These are phyloP conservation scores for Musa troglodytarum DNA, from an alignment of 176 grass and related monocot genomes.

Conservation along the genomic window DNA sequence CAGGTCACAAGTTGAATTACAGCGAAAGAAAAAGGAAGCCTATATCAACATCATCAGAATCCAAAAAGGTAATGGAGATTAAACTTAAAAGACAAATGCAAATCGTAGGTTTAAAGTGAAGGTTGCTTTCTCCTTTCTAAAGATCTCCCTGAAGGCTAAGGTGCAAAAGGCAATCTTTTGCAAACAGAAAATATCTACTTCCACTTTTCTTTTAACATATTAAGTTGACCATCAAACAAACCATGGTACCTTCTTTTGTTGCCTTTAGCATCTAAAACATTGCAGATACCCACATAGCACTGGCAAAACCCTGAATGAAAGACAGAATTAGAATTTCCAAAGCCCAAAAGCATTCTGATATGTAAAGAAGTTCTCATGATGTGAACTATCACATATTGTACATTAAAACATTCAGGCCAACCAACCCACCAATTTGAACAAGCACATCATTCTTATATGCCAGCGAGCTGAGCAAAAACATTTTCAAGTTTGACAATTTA, in stretches of 20 bases:
- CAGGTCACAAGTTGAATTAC: not conserved
- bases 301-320: constrained; percentile 89
- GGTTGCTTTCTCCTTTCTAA: not conserved
- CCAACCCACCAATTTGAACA: constrained; percentile 1
- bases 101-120: not conserved
- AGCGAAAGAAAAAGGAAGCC: not conserved
- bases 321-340: constrained; percentile 57
- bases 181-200: constrained; percentile 18
- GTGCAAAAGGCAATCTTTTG: constrained; percentile 1
- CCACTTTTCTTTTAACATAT: constrained; percentile 31
- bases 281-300: constrained; percentile 48
- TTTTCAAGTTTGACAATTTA: not conserved
- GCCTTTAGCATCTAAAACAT: constrained; percentile 75
- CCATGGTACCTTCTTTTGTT: constrained; percentile 96
- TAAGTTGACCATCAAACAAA: constrained; percentile 76
- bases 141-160: not conserved
- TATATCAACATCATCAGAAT: not conserved
- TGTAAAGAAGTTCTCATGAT: too few relatives aligned
- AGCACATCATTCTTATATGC: not conserved
- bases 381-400: too few relatives aligned
- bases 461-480: not conserved
- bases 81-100: not conserved
- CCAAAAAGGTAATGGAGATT: not conserved
- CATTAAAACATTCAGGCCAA: not conserved
- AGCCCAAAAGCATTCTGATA: constrained; percentile 12